Evolutionary conservation across 2,329 filamentous ascomycete species (phyloP), one percentile per base, ranked within the genome.

Genomic region (Sporothrix variecibatus): DNA sequence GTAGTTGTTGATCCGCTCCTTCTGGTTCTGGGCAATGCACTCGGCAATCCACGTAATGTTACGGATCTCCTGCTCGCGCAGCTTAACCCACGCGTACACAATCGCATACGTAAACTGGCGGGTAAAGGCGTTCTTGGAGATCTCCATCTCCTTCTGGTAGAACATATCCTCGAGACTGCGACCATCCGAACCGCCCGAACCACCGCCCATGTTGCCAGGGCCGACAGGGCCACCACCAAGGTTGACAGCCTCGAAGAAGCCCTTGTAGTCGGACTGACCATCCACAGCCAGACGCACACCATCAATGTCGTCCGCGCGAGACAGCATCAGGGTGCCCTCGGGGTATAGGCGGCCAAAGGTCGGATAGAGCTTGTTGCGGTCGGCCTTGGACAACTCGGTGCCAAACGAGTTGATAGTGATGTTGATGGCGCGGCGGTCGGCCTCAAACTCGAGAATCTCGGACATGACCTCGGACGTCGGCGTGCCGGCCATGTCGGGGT

Each of bases 31-130:
- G 73, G 96, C 96, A 88, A 99, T 99, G 85, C 96, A 99, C 84
- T 99, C 96, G 28, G 96, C 93, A 83, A 99, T 99, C 96, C 96
- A 99, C 71, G 96, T 98, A 81, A 99, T 97, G 84, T 99, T 99
- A 78, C 96, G 93, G 80, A 98, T 98, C 92, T 99, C 96, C 95
- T 99, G 96, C 84, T 99, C 96, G 82, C 95, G 91, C 80, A 99
- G 86, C 86, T 97, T 98, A 75, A 99, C 94, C 96, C 96, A 99
- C 23, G 94, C 94, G 82, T 98, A 99, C 70, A 99, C 94, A 78
- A 98, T 94, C 49, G 94, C 93, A 79, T 94, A 94, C 17, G 94
- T 97, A 82, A 99, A 99, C 82, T 99, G 96, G 78, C 94, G 90
- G 5, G 96, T 99, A 81, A 99, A 99, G 9, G 95, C 94, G 75